A percentile compares a stretch with the other conserved stretches of the same genome.
Conservation (phyloP, 148 eudicot species). For the Arctostaphylos glauca region DNA sequence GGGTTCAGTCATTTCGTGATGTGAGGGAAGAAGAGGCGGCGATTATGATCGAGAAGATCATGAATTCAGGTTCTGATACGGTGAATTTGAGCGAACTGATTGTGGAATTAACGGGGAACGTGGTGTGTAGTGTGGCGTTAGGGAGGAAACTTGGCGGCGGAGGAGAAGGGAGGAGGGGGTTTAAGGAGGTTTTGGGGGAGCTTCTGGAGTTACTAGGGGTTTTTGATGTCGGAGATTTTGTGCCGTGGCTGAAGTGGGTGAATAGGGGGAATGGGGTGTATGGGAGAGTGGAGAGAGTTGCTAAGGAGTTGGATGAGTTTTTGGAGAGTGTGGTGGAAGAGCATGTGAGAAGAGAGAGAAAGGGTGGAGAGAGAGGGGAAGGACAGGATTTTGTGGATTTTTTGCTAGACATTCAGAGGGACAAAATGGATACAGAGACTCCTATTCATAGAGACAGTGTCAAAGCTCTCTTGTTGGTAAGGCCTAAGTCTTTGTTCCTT, state of each 20-base stretch:
- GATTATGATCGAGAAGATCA: conserved; percentile 15
- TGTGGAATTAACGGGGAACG: neutral
- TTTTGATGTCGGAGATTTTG: neutral
- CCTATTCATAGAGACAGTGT: conserved; percentile 27
- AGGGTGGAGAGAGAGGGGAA: neutral
- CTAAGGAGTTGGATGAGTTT: neutral
- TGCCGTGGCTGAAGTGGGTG: neutral
- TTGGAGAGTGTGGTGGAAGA: conserved; percentile 2
- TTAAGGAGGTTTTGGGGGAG: neutral
- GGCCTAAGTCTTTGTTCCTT: no score
- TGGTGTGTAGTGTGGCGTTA: neutral
- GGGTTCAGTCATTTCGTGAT: conserved; percentile 15
- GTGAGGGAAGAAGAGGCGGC: conserved; percentile 27
- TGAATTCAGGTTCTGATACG: conserved; percentile 1
- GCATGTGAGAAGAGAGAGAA: neutral
- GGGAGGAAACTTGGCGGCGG: neutral
- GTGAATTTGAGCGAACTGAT: conserved; percentile 36
- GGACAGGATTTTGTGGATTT: neutral
- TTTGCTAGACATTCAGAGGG: no score
- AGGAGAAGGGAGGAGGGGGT: neutral
- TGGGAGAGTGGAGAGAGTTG: conserved; percentile 31
- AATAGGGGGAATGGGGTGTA: neutral
- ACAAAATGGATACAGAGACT: conserved; percentile 10
- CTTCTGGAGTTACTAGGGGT: neutral
- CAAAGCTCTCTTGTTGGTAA: neutral